phyloP scores from a whole-genome alignment of 176 grass and related monocot species.

The Carex scoparia region DNA sequence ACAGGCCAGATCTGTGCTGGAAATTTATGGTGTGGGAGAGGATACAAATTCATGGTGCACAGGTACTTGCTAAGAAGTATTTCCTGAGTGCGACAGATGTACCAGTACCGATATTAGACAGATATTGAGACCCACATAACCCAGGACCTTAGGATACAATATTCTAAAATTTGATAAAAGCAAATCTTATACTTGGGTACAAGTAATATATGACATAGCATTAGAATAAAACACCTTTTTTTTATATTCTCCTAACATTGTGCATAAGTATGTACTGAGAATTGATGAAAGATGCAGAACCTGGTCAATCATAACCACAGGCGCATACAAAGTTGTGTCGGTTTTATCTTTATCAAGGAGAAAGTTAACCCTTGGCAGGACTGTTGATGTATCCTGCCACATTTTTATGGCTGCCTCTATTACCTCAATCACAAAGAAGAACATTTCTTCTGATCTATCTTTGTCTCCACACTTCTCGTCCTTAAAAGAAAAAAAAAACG shows the following conservation, averaged over 20 bases:
- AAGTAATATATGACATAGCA: background rate
- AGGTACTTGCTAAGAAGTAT: background rate
- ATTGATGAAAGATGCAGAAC: constrained; percentile 32
- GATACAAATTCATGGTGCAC: background rate
- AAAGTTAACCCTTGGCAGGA: constrained; percentile 69
- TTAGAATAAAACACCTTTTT: background rate
- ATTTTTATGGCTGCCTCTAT: constrained; percentile 72
- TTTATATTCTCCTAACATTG: background rate
- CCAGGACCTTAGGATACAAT: background rate
- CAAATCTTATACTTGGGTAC: background rate
- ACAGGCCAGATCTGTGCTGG: background rate
- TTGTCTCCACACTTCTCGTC: constrained; percentile 50
- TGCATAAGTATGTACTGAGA: background rate
- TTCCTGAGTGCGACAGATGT: background rate
- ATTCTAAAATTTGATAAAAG: background rate
- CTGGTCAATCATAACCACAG: constrained; percentile 87
- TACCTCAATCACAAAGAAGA: constrained; percentile 61
- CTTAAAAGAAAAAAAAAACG: constrained; percentile 23
- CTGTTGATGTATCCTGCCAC: constrained; percentile 79
- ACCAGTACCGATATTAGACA: background rate
- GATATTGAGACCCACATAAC: too few species aligned
- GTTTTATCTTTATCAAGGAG: constrained; percentile 85
- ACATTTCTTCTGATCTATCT: constrained; percentile 36
- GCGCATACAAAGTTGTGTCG: constrained; percentile 50
- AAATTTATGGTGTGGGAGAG: background rate